Base-by-base conservation (phyloP, 2,329 filamentous ascomycete genomes). In the Myriosclerotinia scirpicola region DNA sequence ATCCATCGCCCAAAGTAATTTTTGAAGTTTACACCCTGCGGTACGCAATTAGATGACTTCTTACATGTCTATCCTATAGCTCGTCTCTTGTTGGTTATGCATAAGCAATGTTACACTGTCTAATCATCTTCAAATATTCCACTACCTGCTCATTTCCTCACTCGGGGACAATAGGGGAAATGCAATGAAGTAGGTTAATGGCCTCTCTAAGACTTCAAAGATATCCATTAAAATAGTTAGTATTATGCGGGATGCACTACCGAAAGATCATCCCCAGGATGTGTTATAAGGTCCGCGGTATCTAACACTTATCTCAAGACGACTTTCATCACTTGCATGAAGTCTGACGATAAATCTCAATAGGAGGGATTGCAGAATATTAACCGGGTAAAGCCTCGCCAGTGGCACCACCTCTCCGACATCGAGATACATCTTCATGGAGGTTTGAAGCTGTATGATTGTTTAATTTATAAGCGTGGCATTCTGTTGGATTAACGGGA, bases 11-110 rank as follows among this genome's bases (percentile, higher is more conserved):
- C 30, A 38, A 17, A 22, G 9, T 9, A 2, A 3, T n/a, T 38
- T 15, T 2, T 44, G 30, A 15, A 30, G 5, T 20, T 20, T 58
- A 46, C 15, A 34, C 40, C 55, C 55, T 22, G 55, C 55, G 44
- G 54, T 44, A 58, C 44, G 55, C 40, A n/a, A 38, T 44, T 34
- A 58, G 55, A 34, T 22, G 15, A 14, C 55, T 58, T 44, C 54
- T 58, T 58, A 44, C 26, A 26, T 26, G 6, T 34, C 30, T 44
- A 22, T 34, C 40, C 17, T 36, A 40, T 36, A 1, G 30, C 11
- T 11, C 17, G 20, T 58, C 22, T 20, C 12, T 48, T n/a, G 20
- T 5, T 36, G 30, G 12, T 59, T 48, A 8, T 59, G 42, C 42
- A 59, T 48, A n/a, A n/a, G 17, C 22, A 36, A 46, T 22, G 54